Conservation (phyloP, 371 early-diverging fungal genomes). For the Mycotypha africana region DNA sequence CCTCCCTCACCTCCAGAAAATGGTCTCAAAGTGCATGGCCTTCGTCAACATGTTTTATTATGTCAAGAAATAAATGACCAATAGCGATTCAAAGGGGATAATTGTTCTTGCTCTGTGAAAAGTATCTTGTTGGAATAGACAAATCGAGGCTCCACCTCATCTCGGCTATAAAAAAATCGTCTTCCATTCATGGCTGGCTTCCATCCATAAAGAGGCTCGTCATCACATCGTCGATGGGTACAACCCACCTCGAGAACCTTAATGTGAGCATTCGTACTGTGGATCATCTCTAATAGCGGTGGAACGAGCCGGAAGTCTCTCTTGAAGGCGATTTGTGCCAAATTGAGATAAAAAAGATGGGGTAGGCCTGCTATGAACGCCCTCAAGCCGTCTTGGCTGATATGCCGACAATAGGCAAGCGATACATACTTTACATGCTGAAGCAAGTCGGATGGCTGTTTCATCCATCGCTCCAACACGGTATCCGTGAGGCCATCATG, state of each 20-base stretch:
- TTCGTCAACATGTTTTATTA: too few relatives aligned
- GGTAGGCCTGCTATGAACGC: not conserved
- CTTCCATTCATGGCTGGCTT: constrained; percentile 4
- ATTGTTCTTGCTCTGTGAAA: constrained; percentile 1
- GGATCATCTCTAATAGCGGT: constrained; percentile 4
- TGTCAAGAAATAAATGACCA: constrained; percentile 26
- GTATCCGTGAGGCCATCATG: constrained; percentile 19
- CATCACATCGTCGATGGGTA: too few relatives aligned
- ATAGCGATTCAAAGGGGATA: constrained; percentile 31
- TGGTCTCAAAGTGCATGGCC: too few relatives aligned
- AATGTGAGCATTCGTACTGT: not conserved
- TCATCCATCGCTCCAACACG: constrained; percentile 1
- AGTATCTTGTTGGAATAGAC: constrained; percentile 28
- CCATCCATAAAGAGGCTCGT: constrained; percentile 7
- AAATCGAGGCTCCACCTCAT: constrained; percentile 16
- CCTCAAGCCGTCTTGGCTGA: not conserved
- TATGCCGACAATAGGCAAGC: constrained; percentile 8
- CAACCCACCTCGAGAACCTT: constrained; percentile 22
- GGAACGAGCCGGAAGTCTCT: constrained; percentile 1
- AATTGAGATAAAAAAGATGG: constrained; percentile 9
- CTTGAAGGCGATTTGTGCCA: constrained; percentile 8
- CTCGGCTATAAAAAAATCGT: constrained; percentile 19
- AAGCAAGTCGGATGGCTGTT: not conserved
- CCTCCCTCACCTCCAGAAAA: too few relatives aligned
- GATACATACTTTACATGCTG: constrained; percentile 5